Evolutionary conservation across 2,329 filamentous ascomycete genomes (phyloP).

Genomic region (Polychaeton citri): DNA sequence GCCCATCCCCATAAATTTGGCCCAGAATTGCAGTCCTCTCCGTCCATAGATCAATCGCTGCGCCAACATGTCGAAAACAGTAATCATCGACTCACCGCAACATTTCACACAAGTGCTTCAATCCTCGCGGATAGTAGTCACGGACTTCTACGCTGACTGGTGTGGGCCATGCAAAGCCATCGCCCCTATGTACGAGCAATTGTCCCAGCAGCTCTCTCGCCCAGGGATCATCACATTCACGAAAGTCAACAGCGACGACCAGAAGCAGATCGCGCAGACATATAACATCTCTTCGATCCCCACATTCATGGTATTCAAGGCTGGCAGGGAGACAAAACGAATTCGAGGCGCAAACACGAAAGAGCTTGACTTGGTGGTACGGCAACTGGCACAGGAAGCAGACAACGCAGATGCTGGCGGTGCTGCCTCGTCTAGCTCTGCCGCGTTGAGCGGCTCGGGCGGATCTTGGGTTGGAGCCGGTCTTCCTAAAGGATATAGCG

Average conservation of each 20-base stretch:
- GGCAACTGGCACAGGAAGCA: conserved; percentile 56
- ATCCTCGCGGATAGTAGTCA: conserved; percentile 66
- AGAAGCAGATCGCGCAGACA: conserved; percentile 57
- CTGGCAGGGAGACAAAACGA: conserved; percentile 22
- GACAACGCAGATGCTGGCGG: conserved; percentile 20
- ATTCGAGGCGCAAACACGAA: conserved; percentile 53
- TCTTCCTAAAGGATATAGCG: conserved; percentile 65
- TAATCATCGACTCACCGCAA: conserved; percentile 29
- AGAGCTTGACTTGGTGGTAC: conserved; percentile 57
- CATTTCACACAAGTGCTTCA: conserved; percentile 46
- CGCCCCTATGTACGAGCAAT: conserved; percentile 66
- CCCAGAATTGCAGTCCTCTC: too few species aligned
- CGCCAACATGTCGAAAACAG: conserved; percentile 30
- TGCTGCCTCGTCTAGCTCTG: conserved; percentile 22
- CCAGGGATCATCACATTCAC: conserved; percentile 66
- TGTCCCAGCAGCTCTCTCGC: conserved; percentile 57
- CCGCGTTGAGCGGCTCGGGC: conserved; percentile 30
- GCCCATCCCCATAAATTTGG: too few species aligned
- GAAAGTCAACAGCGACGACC: conserved; percentile 72
- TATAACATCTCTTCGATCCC: conserved; percentile 70
- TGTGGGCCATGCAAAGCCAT: conserved; percentile 75
- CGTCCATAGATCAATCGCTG: too few species aligned
- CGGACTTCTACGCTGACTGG: conserved; percentile 85
- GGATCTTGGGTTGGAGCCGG: conserved; percentile 57
- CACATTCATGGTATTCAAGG: conserved; percentile 65